These are phyloP conservation scores for Ustilago nuda DNA, from an alignment of 1,284 basidiomycete species.

Conservation along the genomic window DNA sequence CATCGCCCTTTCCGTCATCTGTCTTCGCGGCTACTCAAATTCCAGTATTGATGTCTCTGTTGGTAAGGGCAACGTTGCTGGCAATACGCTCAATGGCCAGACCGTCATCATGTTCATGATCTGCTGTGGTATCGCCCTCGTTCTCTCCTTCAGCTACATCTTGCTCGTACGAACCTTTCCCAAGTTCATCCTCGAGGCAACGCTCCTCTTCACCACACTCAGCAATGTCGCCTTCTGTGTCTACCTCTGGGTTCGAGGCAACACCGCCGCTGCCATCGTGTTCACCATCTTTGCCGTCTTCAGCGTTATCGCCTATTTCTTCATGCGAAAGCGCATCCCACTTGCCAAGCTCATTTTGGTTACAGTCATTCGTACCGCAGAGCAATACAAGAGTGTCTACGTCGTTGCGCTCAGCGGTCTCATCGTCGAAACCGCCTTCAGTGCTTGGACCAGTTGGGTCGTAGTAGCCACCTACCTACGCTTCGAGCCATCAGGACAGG, in stretches of 20 bases:
- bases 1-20: constrained; percentile 69
- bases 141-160: constrained; percentile 73
- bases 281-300: constrained; percentile 65
- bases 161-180: constrained; percentile 81
- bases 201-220: constrained; percentile 54
- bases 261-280: constrained; percentile 59
- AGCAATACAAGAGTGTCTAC: constrained; percentile 60
- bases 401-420: constrained; percentile 55
- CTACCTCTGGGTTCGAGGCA: constrained; percentile 54
- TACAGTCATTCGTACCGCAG: constrained; percentile 58
- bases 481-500: constrained; percentile 52
- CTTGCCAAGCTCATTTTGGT: constrained; percentile 60
- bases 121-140: constrained; percentile 75
- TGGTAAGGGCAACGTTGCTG: constrained; percentile 74
- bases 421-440: constrained; percentile 57
- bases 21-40: constrained; percentile 57
- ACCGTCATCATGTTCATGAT: constrained; percentile 79
- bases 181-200: constrained; percentile 70
- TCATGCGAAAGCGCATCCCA: constrained; percentile 62
- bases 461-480: constrained; percentile 61
- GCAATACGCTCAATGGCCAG: constrained; percentile 79
- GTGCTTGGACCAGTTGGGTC: constrained; percentile 60
- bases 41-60: constrained; percentile 39
- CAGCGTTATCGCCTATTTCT: constrained; percentile 61
- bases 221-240: constrained; percentile 56